These are phyloP conservation scores for Pseudognaphalium luteoalbum DNA, from an alignment of 129 eudicot genomes.

Conservation along the genomic window DNA sequence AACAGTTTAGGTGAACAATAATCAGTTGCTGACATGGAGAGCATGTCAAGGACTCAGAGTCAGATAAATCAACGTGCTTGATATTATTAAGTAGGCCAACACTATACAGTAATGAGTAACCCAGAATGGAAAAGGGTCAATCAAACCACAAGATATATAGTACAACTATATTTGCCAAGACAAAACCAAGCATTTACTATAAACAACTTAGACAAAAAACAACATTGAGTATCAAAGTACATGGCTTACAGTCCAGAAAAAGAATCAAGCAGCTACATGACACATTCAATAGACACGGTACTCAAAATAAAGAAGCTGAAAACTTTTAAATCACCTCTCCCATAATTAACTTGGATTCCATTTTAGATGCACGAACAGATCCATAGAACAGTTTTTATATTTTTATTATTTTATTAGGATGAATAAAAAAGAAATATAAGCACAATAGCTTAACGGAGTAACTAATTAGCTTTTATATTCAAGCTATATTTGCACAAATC, in stretches of 20 bases:
- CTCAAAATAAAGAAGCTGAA: background rate
- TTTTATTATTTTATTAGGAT: background rate
- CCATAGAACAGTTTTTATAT: background rate
- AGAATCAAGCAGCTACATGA: conserved; percentile 27
- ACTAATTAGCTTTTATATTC: background rate
- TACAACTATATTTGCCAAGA: conserved; percentile 10
- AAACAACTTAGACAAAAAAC: conserved; percentile 15
- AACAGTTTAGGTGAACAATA: background rate
- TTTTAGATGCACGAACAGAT: background rate
- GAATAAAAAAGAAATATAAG: background rate
- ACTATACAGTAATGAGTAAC: background rate
- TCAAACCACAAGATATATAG: conserved; percentile 6
- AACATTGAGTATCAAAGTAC: conserved; percentile 15
- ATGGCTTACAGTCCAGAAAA: conserved; percentile 15
- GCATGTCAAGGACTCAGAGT: conserved; percentile 18
- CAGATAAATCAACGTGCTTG: conserved; percentile 24
- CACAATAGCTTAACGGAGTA: background rate
- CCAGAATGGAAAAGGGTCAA: conserved; percentile 19
- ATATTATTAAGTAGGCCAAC: conserved; percentile 17
- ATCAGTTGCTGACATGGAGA: conserved; percentile 8
- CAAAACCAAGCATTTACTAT: conserved; percentile 13
- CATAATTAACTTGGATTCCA: background rate
- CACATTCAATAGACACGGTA: conserved; percentile 11
- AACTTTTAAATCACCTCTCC: background rate
- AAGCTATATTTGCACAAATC: background rate